A percentile compares a stretch with the other conserved stretches of the same genome.
phyloP scores from a whole-genome alignment of 371 early-diverging fungal species.

The Circinella umbellata region DNA sequence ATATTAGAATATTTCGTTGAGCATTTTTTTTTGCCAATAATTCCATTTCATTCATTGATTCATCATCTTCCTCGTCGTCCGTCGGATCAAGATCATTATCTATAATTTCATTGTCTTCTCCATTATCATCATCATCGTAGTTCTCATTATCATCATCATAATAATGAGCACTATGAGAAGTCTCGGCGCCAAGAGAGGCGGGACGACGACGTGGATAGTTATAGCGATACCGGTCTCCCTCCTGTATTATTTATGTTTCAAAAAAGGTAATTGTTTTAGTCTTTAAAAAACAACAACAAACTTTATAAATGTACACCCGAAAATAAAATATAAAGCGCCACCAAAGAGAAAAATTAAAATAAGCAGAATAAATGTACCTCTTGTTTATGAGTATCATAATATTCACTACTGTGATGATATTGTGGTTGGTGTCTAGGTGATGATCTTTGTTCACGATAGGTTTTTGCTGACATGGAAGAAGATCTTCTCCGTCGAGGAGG shows the following conservation, averaged over 20 bases:
- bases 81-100: not conserved
- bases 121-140: constrained; percentile 4
- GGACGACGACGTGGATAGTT: not conserved
- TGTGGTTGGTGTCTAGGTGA: not conserved
- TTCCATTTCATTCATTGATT: constrained; percentile 14
- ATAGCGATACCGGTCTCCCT: not conserved
- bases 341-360: not conserved
- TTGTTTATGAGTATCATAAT: not conserved
- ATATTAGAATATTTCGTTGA: constrained; percentile 1
- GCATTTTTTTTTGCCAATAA: constrained; percentile 14
- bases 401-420: not conserved
- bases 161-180: not conserved
- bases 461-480: not conserved
- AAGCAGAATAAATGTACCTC: not conserved
- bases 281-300: not conserved
- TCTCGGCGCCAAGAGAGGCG: not conserved
- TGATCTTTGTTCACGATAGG: not conserved
- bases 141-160: not conserved
- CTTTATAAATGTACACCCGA: too few species aligned
- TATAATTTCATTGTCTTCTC: constrained; percentile 12
- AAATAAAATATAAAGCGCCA: not conserved
- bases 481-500: not conserved
- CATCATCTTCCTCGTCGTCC: constrained; percentile 6
- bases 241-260: not conserved
- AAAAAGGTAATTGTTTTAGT: constrained; percentile 8